Conservation (phyloP, 805 yeast genomes). For the Tetrapisispora arboricola region DNA sequence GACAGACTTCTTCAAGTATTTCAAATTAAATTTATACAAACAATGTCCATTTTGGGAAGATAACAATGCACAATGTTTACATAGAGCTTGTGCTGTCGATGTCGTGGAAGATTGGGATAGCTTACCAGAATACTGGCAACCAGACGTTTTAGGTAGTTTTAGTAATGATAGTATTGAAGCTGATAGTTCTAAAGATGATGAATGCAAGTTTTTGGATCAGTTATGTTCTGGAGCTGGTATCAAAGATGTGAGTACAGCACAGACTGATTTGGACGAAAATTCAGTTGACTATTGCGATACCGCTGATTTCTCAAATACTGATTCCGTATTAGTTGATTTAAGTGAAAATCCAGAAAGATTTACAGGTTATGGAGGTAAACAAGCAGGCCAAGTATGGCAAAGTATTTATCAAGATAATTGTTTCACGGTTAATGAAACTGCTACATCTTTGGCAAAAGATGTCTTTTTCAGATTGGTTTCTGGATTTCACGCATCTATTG, state of each 20-base stretch:
- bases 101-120: slow-evolving; percentile 64
- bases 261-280: slow-evolving; percentile 12
- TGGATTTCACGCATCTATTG: slow-evolving; percentile 93
- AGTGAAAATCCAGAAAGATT: slow-evolving; percentile 88
- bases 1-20: slow-evolving; percentile 79
- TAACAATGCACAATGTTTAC: slow-evolving; percentile 70
- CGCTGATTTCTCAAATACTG: slow-evolving; percentile 47
- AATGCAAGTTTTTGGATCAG: slow-evolving; percentile 30
- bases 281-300: slow-evolving; percentile 56
- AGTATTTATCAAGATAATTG: slow-evolving; percentile 90
- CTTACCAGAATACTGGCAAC: slow-evolving; percentile 63
- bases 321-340: slow-evolving; percentile 76
- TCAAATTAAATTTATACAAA: slow-evolving; percentile 71
- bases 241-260: slow-evolving; percentile 4
- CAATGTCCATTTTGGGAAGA: slow-evolving; percentile 84
- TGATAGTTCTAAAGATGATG: slow-evolving; percentile 24
- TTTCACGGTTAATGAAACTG: slow-evolving; percentile 40
- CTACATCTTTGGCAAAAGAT: slow-evolving; percentile 73
- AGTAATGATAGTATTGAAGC: slow-evolving; percentile 22
- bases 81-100: slow-evolving; percentile 84
- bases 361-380: slow-evolving; percentile 92
- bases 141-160: slow-evolving; percentile 46
- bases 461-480: slow-evolving; percentile 78
- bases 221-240: slow-evolving; percentile 25
- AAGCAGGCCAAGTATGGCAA: slow-evolving; percentile 85